These are phyloP conservation scores for Nosema muscidifuracis DNA, from an alignment of 371 early-diverging fungal species.

Conservation along the genomic window DNA sequence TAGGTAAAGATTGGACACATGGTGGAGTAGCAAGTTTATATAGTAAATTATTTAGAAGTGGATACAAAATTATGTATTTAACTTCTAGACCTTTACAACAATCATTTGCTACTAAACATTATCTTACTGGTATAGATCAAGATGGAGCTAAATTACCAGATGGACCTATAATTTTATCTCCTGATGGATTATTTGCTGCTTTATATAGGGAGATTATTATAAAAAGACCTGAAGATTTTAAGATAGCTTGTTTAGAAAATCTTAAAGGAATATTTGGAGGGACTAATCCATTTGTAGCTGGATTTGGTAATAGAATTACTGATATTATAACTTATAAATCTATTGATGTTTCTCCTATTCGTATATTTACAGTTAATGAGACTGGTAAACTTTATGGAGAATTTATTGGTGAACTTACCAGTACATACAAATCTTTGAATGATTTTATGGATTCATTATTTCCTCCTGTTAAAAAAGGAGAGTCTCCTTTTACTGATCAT, in stretches of 20 bases:
- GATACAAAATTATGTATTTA: conserved; percentile 87
- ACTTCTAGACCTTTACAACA: conserved; percentile 92
- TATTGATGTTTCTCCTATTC: conserved; percentile 78
- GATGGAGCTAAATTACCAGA: conserved; percentile 76
- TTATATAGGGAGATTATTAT: conserved; percentile 75
- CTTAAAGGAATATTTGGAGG: conserved; percentile 71
- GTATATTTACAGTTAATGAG: conserved; percentile 89
- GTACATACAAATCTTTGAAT: conserved; percentile 62
- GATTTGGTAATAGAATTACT: conserved; percentile 91
- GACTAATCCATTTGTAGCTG: conserved; percentile 80
- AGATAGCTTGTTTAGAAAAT: conserved; percentile 86
- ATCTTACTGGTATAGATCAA: conserved; percentile 79
- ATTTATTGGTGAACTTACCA: conserved; percentile 36
- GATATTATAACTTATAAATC: conserved; percentile 85
- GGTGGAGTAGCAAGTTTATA: conserved; percentile 85
- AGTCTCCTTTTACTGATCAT: conserved; percentile 17
- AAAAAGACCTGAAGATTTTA: conserved; percentile 88
- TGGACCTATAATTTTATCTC: conserved; percentile 91
- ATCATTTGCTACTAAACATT: conserved; percentile 74
- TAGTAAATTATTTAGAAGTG: conserved; percentile 81
- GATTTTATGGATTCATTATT: conserved; percentile 90
- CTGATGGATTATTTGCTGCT: conserved; percentile 82
- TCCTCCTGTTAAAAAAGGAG: conserved; percentile 66
- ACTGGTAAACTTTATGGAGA: conserved; percentile 82
- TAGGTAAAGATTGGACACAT: conserved; percentile 97